Evolutionary conservation across 2,329 filamentous ascomycete genomes (phyloP).

Genomic region (Exserohilum turcica): DNA sequence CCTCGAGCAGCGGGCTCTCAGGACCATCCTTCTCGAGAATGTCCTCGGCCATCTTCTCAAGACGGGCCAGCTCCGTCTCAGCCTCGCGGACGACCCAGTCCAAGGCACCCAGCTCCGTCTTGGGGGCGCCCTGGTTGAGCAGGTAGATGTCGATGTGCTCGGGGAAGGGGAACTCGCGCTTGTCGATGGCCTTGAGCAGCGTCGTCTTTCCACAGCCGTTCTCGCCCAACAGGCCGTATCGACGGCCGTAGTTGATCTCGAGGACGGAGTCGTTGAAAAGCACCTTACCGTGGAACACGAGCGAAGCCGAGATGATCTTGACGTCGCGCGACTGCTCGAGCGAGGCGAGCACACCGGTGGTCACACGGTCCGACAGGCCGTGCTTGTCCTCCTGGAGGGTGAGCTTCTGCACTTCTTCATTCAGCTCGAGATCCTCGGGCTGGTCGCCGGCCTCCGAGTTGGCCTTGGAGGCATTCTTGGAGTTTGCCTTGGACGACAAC

Average conservation of each 20-base stretch:
- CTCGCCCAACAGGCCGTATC: conserved; percentile 95
- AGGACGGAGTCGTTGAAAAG: conserved; percentile 92
- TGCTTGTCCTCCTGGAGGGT: conserved; percentile 94
- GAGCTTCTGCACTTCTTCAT: conserved; percentile 83
- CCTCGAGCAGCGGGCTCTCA: conserved; percentile 86
- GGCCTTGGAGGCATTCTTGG: conserved; percentile 66
- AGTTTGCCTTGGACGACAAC: conserved; percentile 70
- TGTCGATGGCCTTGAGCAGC: conserved; percentile 91
- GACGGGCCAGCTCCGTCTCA: conserved; percentile 85
- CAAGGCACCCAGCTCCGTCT: conserved; percentile 84
- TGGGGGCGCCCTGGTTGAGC: conserved; percentile 93
- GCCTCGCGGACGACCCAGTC: conserved; percentile 98
- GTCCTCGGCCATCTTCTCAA: conserved; percentile 87
- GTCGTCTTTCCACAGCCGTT: conserved; percentile 99
- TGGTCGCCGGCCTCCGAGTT: conserved; percentile 73
- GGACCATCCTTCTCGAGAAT: conserved; percentile 91
- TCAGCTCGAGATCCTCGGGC: conserved; percentile 67
- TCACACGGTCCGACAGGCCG: conserved; percentile 95
- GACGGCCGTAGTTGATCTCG: conserved; percentile 88
- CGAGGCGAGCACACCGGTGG: conserved; percentile 92
- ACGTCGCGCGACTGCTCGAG: conserved; percentile 85
- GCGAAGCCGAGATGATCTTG: conserved; percentile 90
- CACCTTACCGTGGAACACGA: conserved; percentile 98
- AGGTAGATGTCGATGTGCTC: conserved; percentile 98
- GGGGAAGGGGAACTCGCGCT: conserved; percentile 93